These are phyloP conservation scores for Pichia sp. DNA, from an alignment of 1,139 yeast species.

Conservation along the genomic window DNA sequence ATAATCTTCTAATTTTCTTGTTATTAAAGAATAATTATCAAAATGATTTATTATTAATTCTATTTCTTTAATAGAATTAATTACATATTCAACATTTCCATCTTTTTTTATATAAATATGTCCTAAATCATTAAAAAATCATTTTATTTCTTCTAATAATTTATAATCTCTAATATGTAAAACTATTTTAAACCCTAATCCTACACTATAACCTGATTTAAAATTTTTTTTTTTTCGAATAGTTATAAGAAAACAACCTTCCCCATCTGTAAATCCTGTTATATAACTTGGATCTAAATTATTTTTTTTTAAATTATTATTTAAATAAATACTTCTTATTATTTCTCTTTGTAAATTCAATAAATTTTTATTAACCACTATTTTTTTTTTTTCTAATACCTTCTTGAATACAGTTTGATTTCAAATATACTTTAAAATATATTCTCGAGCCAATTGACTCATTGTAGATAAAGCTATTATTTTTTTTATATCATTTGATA, in stretches of 20 bases:
- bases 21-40: not conserved
- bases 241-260: not conserved
- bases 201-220: not conserved
- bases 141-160: not conserved
- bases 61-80: not conserved
- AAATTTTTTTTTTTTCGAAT: not conserved
- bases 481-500: conserved; percentile 15
- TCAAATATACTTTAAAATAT: conserved; percentile 1
- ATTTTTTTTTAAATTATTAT: too few relatives aligned
- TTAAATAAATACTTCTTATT: not conserved
- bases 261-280: too few relatives aligned
- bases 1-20: not conserved
- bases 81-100: not conserved
- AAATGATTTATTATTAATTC: not conserved
- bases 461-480: conserved; percentile 21
- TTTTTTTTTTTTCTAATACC: not conserved
- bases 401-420: conserved; percentile 5
- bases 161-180: not conserved
- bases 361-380: not conserved
- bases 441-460: conserved; percentile 16
- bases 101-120: not conserved
- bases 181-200: not conserved
- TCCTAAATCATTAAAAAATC: not conserved
- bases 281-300: not conserved
- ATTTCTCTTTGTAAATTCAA: not conserved